Evolutionary conservation across 2,329 filamentous ascomycete species (phyloP).

Genomic region (Ambrosiella xylebori): DNA sequence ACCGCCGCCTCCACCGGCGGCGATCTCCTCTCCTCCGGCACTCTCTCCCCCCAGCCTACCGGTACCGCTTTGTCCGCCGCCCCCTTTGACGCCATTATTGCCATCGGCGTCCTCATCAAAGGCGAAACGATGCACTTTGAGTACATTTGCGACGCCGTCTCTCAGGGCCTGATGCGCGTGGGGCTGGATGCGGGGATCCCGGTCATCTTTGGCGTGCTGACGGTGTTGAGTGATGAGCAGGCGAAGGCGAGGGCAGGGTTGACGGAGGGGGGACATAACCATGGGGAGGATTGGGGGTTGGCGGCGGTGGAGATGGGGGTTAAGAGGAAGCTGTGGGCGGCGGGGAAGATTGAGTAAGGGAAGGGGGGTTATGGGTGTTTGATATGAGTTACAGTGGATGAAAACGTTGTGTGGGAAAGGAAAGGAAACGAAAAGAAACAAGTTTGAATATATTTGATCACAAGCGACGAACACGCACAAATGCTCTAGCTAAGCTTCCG

Average conservation of each 20-base stretch:
- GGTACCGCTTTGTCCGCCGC: constrained; percentile 27
- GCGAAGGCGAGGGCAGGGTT: constrained; percentile 71
- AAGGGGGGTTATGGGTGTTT: background rate
- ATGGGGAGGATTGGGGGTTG: constrained; percentile 89
- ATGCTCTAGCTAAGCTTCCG: too few species aligned
- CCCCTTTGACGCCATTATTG: constrained; percentile 85
- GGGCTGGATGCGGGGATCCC: constrained; percentile 79
- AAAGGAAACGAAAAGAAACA: too few species aligned
- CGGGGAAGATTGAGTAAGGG: constrained; percentile 38
- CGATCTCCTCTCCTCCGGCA: constrained; percentile 54
- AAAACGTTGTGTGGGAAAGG: background rate
- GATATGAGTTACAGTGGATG: background rate
- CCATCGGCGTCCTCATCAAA: constrained; percentile 93
- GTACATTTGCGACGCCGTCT: constrained; percentile 86
- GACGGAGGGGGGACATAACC: constrained; percentile 79
- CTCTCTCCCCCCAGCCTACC: constrained; percentile 35
- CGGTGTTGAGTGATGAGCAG: constrained; percentile 75
- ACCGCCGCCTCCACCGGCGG: constrained; percentile 48
- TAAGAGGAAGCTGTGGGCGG: constrained; percentile 70
- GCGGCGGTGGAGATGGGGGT: constrained; percentile 87
- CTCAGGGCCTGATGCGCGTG: constrained; percentile 83
- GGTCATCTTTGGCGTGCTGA: constrained; percentile 82
- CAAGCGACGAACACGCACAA: too few species aligned
- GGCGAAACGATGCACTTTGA: constrained; percentile 99
- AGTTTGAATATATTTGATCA: too few species aligned